Evolutionary conservation across 257 asterid genomes (phyloP), one percentile per base, ranked within the genome.

Genomic region (Schizonepeta tenuifolia): DNA sequence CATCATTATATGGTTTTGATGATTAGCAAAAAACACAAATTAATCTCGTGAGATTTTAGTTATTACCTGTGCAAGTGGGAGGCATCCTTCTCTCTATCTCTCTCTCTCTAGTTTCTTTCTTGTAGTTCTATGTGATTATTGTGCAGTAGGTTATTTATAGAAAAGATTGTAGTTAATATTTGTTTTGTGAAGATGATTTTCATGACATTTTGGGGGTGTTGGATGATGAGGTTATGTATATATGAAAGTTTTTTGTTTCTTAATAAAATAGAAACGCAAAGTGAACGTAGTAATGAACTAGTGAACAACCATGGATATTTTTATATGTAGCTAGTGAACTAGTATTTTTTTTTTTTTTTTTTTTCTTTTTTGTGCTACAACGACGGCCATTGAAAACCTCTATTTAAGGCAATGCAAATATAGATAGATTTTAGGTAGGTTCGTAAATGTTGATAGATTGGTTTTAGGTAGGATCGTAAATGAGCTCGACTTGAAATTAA

Each of bases 61-160:
- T 51, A 68, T 67, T 51, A 68, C 73, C 62, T 68, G 38, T 6
- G 21, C 73, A 68, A n/a, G 9, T 3, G n/a, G 63, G 9, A 22
- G 53, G 20, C 64, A 68, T 68, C 63, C 53, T 53, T 51, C 13
- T 17, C 4, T 12, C 55, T 47, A 5, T 24, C 22, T 33, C 20
- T 33, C 61, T 31, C 61, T 63, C 47, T 43, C 12, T 41, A 0
- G 49, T 28, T 28, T 28, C 33, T 28, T 28, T 3, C 49, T 43
- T 12, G 49, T 43, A 43, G 17, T 43, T 3, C 7, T 31, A 31
- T 43, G 49, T 43, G 49, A 47, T 24, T 18, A 9, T 24, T 56
- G 38, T 56, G 62, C 38, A 24, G 9, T 24, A 22, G 38, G 18
- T 21, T 56, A 56, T 56, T 56, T 56, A 56, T 56, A 56, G 36